Evolutionary conservation across 1,284 basidiomycete species (phyloP).

Genomic region (Ceratobasidium sp.): DNA sequence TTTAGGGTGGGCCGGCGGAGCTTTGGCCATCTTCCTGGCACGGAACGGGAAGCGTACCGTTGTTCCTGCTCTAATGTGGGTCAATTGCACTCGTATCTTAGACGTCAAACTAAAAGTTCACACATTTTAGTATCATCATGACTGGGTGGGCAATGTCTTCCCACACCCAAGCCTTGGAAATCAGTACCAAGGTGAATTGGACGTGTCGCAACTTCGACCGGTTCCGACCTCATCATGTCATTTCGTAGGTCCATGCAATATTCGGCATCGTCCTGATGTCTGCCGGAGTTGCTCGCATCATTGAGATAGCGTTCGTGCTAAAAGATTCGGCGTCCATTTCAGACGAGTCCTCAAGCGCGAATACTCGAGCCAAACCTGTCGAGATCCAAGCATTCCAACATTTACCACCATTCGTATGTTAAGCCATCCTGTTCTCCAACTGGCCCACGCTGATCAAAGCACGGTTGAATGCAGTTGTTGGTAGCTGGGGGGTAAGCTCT

Average conservation of each 20-base stretch:
- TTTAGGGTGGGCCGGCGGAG: conserved; percentile 90
- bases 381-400: conserved; percentile 74
- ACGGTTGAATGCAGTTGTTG: conserved; percentile 60
- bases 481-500: conserved; percentile 62
- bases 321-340: conserved; percentile 47
- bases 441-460: conserved; percentile 10
- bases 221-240: conserved; percentile 36
- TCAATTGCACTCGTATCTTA: conserved; percentile 25
- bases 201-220: not conserved
- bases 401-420: conserved; percentile 81
- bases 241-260: conserved; percentile 72
- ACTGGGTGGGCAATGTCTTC: conserved; percentile 97
- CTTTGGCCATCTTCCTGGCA: conserved; percentile 85
- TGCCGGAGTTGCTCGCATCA: conserved; percentile 80
- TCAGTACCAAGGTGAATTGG: conserved; percentile 73
- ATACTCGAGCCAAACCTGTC: not conserved
- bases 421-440: conserved; percentile 4
- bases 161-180: conserved; percentile 83
- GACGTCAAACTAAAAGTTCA: conserved; percentile 28
- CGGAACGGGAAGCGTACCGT: conserved; percentile 79
- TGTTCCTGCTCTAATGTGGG: conserved; percentile 82
- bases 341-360: conserved; percentile 43
- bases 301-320: conserved; percentile 84
- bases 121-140: conserved; percentile 72
- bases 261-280: conserved; percentile 89